Evolutionary conservation across 371 early-diverging fungal species (phyloP), one percentile per base, ranked within the genome.

Genomic region (Rhizopus delemar): DNA sequence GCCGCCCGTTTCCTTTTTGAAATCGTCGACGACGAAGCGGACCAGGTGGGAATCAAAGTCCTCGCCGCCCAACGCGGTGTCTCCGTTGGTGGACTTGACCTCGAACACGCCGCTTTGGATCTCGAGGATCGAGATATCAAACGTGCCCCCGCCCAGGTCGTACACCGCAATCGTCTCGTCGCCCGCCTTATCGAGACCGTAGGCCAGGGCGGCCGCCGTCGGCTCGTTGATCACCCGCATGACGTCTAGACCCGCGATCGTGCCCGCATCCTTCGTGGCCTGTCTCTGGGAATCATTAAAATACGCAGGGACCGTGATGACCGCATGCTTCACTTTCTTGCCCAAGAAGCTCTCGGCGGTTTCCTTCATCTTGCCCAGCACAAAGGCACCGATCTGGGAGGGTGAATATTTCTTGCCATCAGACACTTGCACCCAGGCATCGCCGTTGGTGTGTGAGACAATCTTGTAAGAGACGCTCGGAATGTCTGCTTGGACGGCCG

Each of bases 71-170:
- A 99, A 81, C 75, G 93, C 92, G 29, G 93, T 95, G 78, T 94
- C 93, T 66, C 95, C 95, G 73, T 91, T 91, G 71, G 95, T 95
- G 51, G 91, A 88, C 80, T 92, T 93, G 74, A 94, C 94, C 78
- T 97, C 97, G 73, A 98, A 97, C 33, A 97, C 93, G 60, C 96
- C 97, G 65, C 91, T 89, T 68, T 94, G 92, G 69, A 96, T 89
- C 72, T 95, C 94, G 28, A 99, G 83, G 60, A 98, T 91, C n/a
- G 95, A 93, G 73, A 99, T 89, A 90, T 99, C 98, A 77, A 97
- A 98, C 16, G 98, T 98, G 68, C 99, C 99, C 71, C 98, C 99
- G 56, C 98, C 99, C 70, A 98, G 84, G 85, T 98, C 98, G 84
- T 91, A 99, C 33, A 99, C 97, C 15, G 95, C 95, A 39, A 99